phyloP scores from a whole-genome alignment of 768 basidiomycete genomes.

The Phaeotremella skinneri region DNA sequence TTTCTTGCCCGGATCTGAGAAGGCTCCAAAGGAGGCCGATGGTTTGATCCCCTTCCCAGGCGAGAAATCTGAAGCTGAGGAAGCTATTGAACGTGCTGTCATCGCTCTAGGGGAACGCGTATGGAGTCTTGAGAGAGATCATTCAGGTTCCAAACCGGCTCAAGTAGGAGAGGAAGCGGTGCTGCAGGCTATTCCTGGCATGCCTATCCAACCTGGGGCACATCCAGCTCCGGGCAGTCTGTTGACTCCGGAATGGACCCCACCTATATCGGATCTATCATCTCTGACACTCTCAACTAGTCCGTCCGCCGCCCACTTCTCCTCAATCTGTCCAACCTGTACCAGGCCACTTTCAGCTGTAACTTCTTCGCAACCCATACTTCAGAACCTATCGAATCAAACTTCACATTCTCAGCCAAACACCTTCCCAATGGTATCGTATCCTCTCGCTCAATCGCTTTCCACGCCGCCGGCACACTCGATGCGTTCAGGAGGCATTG shows the following conservation, averaged over 20 bases:
- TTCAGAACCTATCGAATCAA: background rate
- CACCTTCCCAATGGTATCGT: constrained; percentile 18
- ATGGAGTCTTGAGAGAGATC: constrained; percentile 28
- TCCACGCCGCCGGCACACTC: constrained; percentile 30
- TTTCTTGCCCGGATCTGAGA: background rate
- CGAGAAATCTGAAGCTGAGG: constrained; percentile 34
- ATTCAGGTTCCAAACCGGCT: background rate
- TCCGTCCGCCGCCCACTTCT: background rate
- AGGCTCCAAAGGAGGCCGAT: background rate
- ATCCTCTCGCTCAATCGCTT: constrained; percentile 28
- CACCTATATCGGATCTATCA: constrained; percentile 17
- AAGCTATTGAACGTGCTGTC: constrained; percentile 40
- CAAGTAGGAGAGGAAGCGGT: background rate
- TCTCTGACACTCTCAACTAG: background rate
- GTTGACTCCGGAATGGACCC: constrained; percentile 43
- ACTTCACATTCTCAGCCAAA: constrained; percentile 1
- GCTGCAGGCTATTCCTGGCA: constrained; percentile 9
- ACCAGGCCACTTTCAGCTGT: constrained; percentile 15
- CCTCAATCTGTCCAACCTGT: constrained; percentile 29
- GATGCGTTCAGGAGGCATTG: background rate
- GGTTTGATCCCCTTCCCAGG: constrained; percentile 20
- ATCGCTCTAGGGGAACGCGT: constrained; percentile 33
- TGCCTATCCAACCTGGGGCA: constrained; percentile 9
- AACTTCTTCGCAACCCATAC: background rate
- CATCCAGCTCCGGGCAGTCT: constrained; percentile 8